Base-by-base conservation (phyloP, 139 green algal species). In the Auxenochlorella protothecoides region DNA sequence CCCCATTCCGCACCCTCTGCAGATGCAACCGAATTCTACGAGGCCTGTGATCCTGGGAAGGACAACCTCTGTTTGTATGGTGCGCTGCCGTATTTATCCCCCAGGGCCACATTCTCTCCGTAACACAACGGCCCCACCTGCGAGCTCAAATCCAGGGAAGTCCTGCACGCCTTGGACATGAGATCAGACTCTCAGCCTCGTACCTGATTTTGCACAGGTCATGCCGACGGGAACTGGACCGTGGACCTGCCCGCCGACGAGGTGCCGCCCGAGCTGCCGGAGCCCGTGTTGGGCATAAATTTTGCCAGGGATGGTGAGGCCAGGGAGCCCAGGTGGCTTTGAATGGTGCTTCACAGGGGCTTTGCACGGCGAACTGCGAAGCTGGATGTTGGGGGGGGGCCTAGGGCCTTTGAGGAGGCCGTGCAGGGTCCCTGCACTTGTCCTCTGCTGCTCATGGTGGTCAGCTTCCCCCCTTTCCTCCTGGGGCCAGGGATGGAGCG, bases 31-130 rank as follows among this genome's bases (percentile, higher is more conserved):
- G 63, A 72, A 44, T 89, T 98, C 7, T 96, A 89, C 68, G 72
- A 83, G 3, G 65, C 83, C 3, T 92, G 85, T 64, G 87, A 96
- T 65, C 93, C 95, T 4, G 88, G 96, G 55, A 85, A 84, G 54
- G 95, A 98, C n/a, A 99, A 99, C 79, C 80, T 98, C 52, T 99
- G 92, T 76, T 80, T 99, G 12, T 98, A 98, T 79, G 93, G 88
- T 94, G 70, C 69, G 82, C 55, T n/a, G 71, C 55, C 63, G 15
- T 2, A 11, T 68, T 68, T 11, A 54, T 68, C 8, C 63, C 27
- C 27, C 27, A 1, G 57, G 57, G 11, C 57, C 9, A 62, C 9
- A 62, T 15, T 62, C 9, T 11, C 9, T 9, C 57, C 9, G 9
- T 15, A 11, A 11, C 57, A 9, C 9, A 62, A 62, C 57, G 57